These are phyloP conservation scores for Ogataea philodendri DNA, from an alignment of 805 yeast genomes.

Conservation along the genomic window DNA sequence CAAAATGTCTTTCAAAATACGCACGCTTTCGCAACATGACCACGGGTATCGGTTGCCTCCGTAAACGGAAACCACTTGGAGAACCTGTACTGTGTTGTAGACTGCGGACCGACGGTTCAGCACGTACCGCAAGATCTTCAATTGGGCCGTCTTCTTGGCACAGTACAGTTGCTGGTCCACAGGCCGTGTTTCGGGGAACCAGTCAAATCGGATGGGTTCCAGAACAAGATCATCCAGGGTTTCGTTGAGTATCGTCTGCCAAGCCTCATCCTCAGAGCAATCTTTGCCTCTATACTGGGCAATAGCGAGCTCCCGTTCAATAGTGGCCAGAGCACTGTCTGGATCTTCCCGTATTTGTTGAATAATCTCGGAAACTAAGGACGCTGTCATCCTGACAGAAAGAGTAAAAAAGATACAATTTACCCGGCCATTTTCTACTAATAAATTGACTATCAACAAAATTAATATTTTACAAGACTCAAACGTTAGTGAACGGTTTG, in stretches of 20 bases:
- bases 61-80: conserved; percentile 2
- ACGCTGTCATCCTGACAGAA: no score
- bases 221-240: neutral
- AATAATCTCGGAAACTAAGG: no score
- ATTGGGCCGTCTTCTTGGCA: neutral
- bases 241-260: conserved; percentile 1
- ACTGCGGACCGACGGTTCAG: no score
- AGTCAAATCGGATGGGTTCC: neutral
- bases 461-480: no score
- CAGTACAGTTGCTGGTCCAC: conserved; percentile 1
- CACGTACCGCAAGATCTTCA: neutral
- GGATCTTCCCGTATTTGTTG: no score
- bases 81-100: neutral
- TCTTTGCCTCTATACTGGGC: no score
- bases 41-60: conserved; percentile 9
- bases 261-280: neutral
- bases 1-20: neutral
- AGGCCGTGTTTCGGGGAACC: conserved; percentile 1
- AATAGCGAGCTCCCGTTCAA: no score
- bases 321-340: no score
- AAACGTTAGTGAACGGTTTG: no score
- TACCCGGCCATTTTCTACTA: conserved; percentile 15
- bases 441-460: no score
- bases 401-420: no score
- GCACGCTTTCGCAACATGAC: conserved; percentile 4